Conservation (phyloP, 257 asterid genomes). For the Prunella vulgaris region DNA sequence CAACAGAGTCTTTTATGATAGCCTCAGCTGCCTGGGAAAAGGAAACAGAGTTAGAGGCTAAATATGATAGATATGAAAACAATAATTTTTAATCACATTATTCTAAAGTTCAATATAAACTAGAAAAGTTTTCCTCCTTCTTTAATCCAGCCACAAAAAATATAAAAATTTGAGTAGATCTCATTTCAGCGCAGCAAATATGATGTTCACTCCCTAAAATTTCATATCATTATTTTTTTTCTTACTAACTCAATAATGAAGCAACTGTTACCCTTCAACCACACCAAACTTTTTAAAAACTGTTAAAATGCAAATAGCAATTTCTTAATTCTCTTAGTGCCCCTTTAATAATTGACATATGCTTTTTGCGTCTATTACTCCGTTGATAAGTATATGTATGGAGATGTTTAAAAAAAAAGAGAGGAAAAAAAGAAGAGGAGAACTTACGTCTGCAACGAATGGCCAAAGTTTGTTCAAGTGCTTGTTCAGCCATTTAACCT, state of each 20-base stretch:
- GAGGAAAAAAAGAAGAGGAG: neutral
- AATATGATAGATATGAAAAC: neutral
- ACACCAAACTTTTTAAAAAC: neutral
- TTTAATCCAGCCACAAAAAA: neutral
- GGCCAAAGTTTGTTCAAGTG: slow-evolving; percentile 93
- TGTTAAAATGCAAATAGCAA: neutral
- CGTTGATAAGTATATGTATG: neutral
- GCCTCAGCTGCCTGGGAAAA: slow-evolving; percentile 84
- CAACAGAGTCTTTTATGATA: slow-evolving; percentile 80
- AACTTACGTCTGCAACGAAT: slow-evolving; percentile 87
- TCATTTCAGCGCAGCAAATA: neutral
- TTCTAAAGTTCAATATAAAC: neutral
- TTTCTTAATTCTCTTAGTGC: neutral
- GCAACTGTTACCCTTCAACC: neutral
- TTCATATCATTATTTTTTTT: neutral
- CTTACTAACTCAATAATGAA: neutral
- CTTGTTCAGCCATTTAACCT: slow-evolving; percentile 97
- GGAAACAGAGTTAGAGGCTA: neutral
- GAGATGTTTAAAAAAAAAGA: too few relatives aligned
- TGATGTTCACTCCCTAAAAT: neutral
- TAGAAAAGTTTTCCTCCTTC: neutral
- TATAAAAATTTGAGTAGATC: neutral
- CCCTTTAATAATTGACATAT: neutral
- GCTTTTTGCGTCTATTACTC: neutral
- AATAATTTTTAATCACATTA: neutral